phyloP scores from a whole-genome alignment of 1,139 yeast species.

The Blastobotrys persicus region DNA sequence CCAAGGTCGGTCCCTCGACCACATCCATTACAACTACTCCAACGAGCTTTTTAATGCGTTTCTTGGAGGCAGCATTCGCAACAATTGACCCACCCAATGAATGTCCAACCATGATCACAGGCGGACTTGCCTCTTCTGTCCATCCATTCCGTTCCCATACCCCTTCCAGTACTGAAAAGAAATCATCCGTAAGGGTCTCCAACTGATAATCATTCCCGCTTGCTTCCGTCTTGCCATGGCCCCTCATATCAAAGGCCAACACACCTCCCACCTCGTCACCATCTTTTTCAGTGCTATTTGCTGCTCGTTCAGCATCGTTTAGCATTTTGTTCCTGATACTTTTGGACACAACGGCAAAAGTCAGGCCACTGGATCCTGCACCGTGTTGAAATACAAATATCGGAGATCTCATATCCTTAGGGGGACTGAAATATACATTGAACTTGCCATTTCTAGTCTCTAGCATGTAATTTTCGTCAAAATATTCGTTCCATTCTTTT shows the following conservation, averaged over 20 bases:
- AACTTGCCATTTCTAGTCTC: constrained; percentile 34
- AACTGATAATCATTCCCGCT: constrained; percentile 46
- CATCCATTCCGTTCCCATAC: constrained; percentile 37
- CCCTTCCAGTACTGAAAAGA: constrained; percentile 45
- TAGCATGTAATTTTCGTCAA: constrained; percentile 37
- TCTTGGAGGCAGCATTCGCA: constrained; percentile 45
- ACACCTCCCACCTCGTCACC: constrained; percentile 49
- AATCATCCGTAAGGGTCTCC: constrained; percentile 56
- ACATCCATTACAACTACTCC: constrained; percentile 85
- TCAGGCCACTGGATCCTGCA: constrained; percentile 84
- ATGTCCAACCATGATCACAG: constrained; percentile 72
- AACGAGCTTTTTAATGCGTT: constrained; percentile 22
- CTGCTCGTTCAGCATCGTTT: constrained; percentile 23
- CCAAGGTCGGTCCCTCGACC: constrained; percentile 87
- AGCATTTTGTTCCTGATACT: constrained; percentile 36
- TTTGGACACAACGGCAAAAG: constrained; percentile 60
- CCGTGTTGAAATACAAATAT: constrained; percentile 84
- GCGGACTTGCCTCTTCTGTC: constrained; percentile 30
- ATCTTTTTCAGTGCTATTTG: constrained; percentile 22
- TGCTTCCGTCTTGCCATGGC: constrained; percentile 62
- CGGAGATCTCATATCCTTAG: constrained; percentile 46
- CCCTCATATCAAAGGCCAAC: constrained; percentile 74
- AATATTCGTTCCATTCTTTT: constrained; percentile 44
- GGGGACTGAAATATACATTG: constrained; percentile 61
- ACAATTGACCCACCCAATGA: constrained; percentile 89